A percentile compares a stretch with the other conserved stretches of the same genome.
These are phyloP conservation scores for Penicillium vulpinum DNA, from an alignment of 2,329 filamentous ascomycete species.

Conservation along the genomic window DNA sequence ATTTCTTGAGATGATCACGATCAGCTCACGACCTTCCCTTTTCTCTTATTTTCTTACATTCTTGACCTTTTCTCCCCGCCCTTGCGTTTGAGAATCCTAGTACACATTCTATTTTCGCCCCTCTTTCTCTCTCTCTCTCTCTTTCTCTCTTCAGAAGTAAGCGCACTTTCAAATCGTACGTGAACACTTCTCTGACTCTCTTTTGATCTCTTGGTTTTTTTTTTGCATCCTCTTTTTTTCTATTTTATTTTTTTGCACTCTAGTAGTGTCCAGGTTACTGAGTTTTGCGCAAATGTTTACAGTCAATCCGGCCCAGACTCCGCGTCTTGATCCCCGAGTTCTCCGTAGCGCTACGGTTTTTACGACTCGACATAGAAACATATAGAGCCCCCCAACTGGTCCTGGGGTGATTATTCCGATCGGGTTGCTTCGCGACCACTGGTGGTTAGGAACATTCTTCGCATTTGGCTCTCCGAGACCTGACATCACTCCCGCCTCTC, in stretches of 20 bases:
- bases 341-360: slow-evolving; percentile 19
- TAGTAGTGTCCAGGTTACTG: slow-evolving; percentile 11
- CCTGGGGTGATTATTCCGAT: slow-evolving; percentile 20
- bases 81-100: slow-evolving; percentile 17
- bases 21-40: slow-evolving; percentile 21
- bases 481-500: slow-evolving; percentile 29
- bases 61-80: slow-evolving; percentile 15
- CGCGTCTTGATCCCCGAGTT: slow-evolving; percentile 15
- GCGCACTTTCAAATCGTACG: slow-evolving; percentile 11
- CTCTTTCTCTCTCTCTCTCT: background rate
- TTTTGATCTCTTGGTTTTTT: background rate
- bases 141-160: slow-evolving; percentile 7
- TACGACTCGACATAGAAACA: slow-evolving; percentile 11
- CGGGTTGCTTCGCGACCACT: slow-evolving; percentile 23
- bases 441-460: slow-evolving; percentile 18
- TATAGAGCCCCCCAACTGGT: slow-evolving; percentile 14
- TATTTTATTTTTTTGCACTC: background rate
- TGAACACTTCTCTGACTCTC: background rate
- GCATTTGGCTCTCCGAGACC: slow-evolving; percentile 24
- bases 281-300: slow-evolving; percentile 23
- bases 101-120: slow-evolving; percentile 12
- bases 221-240: too few species aligned
- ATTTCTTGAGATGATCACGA: slow-evolving; percentile 19
- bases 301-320: slow-evolving; percentile 18
- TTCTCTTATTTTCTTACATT: slow-evolving; percentile 10